A percentile compares a stretch with the other conserved stretches of the same genome.
Evolutionary conservation across 176 grass and related monocot species (phyloP).

Genomic region (Cenchrus americanus): DNA sequence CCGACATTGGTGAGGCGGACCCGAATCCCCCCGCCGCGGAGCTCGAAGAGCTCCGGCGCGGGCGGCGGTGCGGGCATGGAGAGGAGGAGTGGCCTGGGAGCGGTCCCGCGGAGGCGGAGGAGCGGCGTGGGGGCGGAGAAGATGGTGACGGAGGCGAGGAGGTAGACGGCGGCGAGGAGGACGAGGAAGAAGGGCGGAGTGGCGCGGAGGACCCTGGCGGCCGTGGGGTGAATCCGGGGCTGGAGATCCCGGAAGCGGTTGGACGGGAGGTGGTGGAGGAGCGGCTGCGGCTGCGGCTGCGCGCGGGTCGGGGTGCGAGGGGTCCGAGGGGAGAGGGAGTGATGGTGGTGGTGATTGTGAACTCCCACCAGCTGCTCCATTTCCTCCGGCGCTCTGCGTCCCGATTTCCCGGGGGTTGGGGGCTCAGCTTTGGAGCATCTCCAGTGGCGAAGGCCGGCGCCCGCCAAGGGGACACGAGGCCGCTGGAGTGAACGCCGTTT

Average conservation of each 20-base stretch:
- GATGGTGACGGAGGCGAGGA: conserved; percentile 62
- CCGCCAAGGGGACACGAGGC: background rate
- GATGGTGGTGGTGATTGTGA: conserved; percentile 38
- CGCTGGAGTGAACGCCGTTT: background rate
- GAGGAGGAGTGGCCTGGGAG: conserved; percentile 25
- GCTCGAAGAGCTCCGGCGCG: conserved; percentile 61
- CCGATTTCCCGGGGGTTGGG: background rate
- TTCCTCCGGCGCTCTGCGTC: conserved; percentile 13
- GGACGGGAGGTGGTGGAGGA: conserved; percentile 42
- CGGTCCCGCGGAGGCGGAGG: conserved; percentile 26
- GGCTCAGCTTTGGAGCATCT: background rate
- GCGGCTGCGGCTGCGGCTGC: conserved; percentile 15
- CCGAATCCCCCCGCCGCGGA: conserved; percentile 61
- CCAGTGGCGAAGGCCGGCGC: background rate
- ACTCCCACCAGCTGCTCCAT: conserved; percentile 65
- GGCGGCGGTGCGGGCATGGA: background rate
- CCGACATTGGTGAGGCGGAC: conserved; percentile 79
- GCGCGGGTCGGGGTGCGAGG: conserved; percentile 37
- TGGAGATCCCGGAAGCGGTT: conserved; percentile 51
- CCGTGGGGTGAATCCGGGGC: conserved; percentile 19
- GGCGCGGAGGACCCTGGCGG: conserved; percentile 32
- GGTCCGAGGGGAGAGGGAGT: conserved; percentile 38
- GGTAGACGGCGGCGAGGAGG: conserved; percentile 62
- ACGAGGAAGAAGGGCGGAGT: conserved; percentile 63
- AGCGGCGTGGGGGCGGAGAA: conserved; percentile 43